Evolutionary conservation across 345 rosid genomes (phyloP).

Genomic region (Citrus cavaleriei): DNA sequence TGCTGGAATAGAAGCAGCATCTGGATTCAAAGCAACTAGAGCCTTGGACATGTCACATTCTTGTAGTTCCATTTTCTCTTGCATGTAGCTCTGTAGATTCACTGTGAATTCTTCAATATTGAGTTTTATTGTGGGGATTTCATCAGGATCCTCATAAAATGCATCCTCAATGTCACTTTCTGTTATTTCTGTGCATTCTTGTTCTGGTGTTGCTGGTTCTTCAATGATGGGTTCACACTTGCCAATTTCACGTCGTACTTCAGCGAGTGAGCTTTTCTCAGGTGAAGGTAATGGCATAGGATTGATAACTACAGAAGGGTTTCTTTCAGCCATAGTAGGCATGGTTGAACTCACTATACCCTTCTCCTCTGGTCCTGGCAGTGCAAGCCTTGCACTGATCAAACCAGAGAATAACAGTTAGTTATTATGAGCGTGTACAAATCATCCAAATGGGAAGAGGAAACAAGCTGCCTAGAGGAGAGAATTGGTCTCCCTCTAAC

Average conservation of each 20-base stretch:
- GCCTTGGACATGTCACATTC: slow-evolving; percentile 79
- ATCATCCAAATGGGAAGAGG: background rate
- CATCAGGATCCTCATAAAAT: slow-evolving; percentile 65
- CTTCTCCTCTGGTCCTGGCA: slow-evolving; percentile 82
- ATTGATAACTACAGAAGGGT: slow-evolving; percentile 33
- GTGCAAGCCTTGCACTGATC: slow-evolving; percentile 82
- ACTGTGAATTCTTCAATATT: slow-evolving; percentile 55
- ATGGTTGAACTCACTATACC: slow-evolving; percentile 39
- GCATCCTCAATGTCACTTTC: slow-evolving; percentile 73
- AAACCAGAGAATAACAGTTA: slow-evolving; percentile 20
- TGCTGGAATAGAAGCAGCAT: slow-evolving; percentile 61
- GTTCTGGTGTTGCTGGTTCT: slow-evolving; percentile 83
- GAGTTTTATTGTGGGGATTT: slow-evolving; percentile 74
- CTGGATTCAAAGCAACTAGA: slow-evolving; percentile 71
- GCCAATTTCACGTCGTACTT: slow-evolving; percentile 15
- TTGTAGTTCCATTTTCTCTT: slow-evolving; percentile 64
- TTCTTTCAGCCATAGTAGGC: slow-evolving; percentile 29
- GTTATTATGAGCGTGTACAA: slow-evolving; percentile 13
- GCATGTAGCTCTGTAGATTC: slow-evolving; percentile 57
- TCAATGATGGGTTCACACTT: slow-evolving; percentile 69
- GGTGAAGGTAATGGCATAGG: slow-evolving; percentile 43
- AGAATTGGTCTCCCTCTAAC: background rate
- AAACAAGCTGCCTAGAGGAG: slow-evolving; percentile 1
- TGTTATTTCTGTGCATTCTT: slow-evolving; percentile 33
- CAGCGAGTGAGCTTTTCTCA: slow-evolving; percentile 23